phyloP scores from a whole-genome alignment of 1,139 yeast species.

The Protomyces inouyei region DNA sequence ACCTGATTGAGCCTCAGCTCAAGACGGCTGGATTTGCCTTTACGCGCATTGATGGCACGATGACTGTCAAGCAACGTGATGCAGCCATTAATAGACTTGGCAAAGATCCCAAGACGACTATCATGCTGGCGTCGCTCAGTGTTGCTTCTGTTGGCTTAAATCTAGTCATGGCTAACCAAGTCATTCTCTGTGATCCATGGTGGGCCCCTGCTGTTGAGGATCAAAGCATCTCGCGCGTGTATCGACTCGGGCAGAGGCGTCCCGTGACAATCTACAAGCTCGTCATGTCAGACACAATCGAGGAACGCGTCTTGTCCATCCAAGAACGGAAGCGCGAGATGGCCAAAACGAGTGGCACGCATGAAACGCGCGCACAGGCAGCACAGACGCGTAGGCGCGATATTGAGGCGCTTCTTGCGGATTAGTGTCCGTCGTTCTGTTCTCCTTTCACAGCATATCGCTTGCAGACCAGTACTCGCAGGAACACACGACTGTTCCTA shows the following conservation, averaged over 20 bases:
- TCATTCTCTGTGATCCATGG: constrained; percentile 57
- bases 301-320: constrained; percentile 37
- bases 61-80: constrained; percentile 28
- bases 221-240: constrained; percentile 60
- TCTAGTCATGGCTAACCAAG: constrained; percentile 53
- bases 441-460: too few species aligned
- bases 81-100: constrained; percentile 18
- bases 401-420: constrained; percentile 13
- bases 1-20: constrained; percentile 58
- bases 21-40: constrained; percentile 47
- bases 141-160: constrained; percentile 59
- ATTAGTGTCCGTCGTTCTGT: background rate
- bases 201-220: constrained; percentile 58
- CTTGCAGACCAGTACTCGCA: too few species aligned
- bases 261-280: constrained; percentile 55
- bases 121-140: constrained; percentile 53
- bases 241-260: constrained; percentile 54
- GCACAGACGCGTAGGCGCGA: constrained; percentile 6
- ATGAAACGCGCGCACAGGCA: constrained; percentile 14
- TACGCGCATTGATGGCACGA: constrained; percentile 42
- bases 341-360: constrained; percentile 15
- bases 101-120: constrained; percentile 32
- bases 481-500: too few species aligned
- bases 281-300: constrained; percentile 48
- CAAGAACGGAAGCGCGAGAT: constrained; percentile 21